Base-by-base conservation (phyloP, 306 rosid species). In the Astragalus glycyphyllos region DNA sequence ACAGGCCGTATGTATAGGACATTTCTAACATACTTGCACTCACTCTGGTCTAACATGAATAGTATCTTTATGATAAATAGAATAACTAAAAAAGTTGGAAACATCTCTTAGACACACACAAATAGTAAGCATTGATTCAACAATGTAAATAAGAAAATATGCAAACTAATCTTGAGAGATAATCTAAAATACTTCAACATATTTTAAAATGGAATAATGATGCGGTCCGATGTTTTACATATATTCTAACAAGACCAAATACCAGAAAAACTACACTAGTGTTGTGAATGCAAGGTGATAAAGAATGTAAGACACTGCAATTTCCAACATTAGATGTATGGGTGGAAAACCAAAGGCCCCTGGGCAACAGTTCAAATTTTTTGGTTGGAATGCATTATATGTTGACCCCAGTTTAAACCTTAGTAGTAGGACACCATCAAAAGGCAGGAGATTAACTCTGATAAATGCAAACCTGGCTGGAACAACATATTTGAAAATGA, bases 401-500 rank as follows among this genome's bases (percentile, higher is more conserved):
- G 61, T 13, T 40, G 42, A 68, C 59, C 7, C 15, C 48, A 20
- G 46, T 49, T 56, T 26, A 49, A 69, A 63, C 10, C 50, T 48
- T 56, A 32, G 20, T 10, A 78, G 65, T 23, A 78, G 65, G 54
- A 57, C 29, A 45, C 61, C 56, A 62, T 69, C 69, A 46, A 35
- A 81, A 42, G 71, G 54, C 57, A 75, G 61, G 54, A 71, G 64
- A 71, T 45, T 37, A 50, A 75, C 41, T 54, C 48, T 35, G 68
- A 67, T 71, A 37, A 51, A 17, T 7, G 46, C 82, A 68, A 69
- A 89, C 98, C 98, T 82, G 98, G 97, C 67, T 84, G 66, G 81
- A 94, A 94, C 37, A 86, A 77, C 91, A 94, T 83, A 60, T 81
- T 78, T 57, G 92, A 72, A 79, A 89, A 94, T 46, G 86, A 79